Evolutionary conservation across 257 asterid genomes (phyloP), one percentile per base, ranked within the genome.

Genomic region (Eucommia ulmoides): DNA sequence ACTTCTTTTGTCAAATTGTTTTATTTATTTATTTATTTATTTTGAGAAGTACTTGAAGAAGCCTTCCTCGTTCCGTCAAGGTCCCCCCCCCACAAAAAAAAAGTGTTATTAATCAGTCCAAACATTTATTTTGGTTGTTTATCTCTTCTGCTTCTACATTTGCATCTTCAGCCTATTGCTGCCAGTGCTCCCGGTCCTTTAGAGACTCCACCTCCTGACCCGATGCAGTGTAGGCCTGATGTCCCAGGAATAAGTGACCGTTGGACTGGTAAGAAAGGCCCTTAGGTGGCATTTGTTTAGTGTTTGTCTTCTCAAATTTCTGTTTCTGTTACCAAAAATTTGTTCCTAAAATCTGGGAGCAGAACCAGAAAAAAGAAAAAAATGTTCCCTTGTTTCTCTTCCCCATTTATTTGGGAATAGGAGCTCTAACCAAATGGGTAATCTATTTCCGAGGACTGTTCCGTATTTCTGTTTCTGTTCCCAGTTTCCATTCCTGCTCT

Each of bases 181-280:
- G 59, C 68, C 41, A 47, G 59, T 41, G 45, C 61, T 52, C 63
- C 71, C 61, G 79, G 72, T 68, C 74, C 77, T 49, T 24, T 67
- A 49, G 72, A 71, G 75, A 54, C 61, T 49, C 51, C 29, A 26
- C 23, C 23, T 61, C 65, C 20, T 38, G 73, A 66, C 51, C 60
- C 70, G 41, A 58, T 67, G 4, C 70, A 65, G 65, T 71, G 71
- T 69, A 78, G 48, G 66, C 80, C 75, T 65, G 77, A 68, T 42
- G 68, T 76, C 45, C 74, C 83, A 10, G 84, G 74, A 63, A 72
- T 65, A 56, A 63, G 67, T 63, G 80, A 75, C 56, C 73, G 62
- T 25, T 65, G 75, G 55, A 65, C 74, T 79, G 95, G 97, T 83
- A 46, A 69, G 61, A 44, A n/a, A n/a, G n/a, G n/a, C n/a, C n/a